Percentiles rank a stretch among this genome's conserved stretches.
phyloP scores from a whole-genome alignment of 768 basidiomycete species.

The Royoungia palumana region DNA sequence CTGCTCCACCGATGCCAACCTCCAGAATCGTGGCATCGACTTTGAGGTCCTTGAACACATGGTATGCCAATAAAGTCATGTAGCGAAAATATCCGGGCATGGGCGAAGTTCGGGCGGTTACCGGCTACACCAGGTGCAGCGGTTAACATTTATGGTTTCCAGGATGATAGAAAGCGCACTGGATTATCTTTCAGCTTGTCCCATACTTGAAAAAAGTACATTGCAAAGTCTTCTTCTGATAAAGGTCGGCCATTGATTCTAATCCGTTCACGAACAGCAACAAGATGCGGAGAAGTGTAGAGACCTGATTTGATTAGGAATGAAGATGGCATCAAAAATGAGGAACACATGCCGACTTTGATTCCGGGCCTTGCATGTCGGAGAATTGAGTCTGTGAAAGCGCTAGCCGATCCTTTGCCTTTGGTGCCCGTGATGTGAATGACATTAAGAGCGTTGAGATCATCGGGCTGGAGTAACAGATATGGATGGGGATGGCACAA shows the following conservation, averaged over 20 bases:
- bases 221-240: conserved; percentile 83
- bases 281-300: conserved; percentile 95
- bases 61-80: conserved; percentile 88
- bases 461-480: conserved; percentile 53
- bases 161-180: conserved; percentile 38
- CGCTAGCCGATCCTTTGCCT: conserved; percentile 96
- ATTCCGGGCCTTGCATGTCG: conserved; percentile 68
- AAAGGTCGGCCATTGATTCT: conserved; percentile 88
- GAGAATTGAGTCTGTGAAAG: conserved; percentile 85
- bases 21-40: conserved; percentile 92
- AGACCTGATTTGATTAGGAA: conserved; percentile 52
- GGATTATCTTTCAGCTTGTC: conserved; percentile 68
- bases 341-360: conserved; percentile 65
- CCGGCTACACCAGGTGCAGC: conserved; percentile 39
- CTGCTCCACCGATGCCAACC: conserved; percentile 92
- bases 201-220: conserved; percentile 97
- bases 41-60: conserved; percentile 76
- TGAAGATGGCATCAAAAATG: not conserved
- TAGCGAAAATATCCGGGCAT: conserved; percentile 96
- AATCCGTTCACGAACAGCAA: conserved; percentile 94
- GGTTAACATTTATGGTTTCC: not conserved
- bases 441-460: conserved; percentile 86
- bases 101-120: conserved; percentile 44
- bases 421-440: conserved; percentile 98
- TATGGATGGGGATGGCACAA: conserved; percentile 12